Evolutionary conservation across 1,139 yeast species (phyloP), one percentile per base, ranked within the genome.

Genomic region (Nadsonia commutata): DNA sequence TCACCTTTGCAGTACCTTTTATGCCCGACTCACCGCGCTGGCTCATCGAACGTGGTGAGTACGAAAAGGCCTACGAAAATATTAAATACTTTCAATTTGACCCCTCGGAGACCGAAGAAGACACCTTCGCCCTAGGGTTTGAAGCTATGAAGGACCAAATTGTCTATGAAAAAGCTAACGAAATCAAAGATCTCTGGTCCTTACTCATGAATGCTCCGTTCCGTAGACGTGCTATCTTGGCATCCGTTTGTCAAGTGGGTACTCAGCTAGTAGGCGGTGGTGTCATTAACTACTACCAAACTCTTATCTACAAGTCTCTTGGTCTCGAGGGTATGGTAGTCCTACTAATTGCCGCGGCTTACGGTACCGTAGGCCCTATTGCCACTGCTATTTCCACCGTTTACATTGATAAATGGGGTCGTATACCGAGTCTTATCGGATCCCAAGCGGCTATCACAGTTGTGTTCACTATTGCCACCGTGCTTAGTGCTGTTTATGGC

Each of bases 11-110:
- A 58, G 74, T 80, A 76, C 53, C 70, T 42, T 66, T 78, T 56
- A 73, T 80, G 62, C 93, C 93, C 46, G 93, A 82, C 63, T 77
- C 90, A 36, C 86, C 93, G 51, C 73, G 93, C 64, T 82, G 67
- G 65, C 71, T 71, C 59, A 71, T 79, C 49, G 72, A 75, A 50
- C 65, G 59, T 43, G 74, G 70, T 46, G 64, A 65, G 47, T 61
- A 73, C 42, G 81, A 69, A 17, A 72, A 71, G 43, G 90, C 90
- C 31, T 72, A 70, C 62, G 56, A 60, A 45, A 67, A 84, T 23
- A 51, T 52, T 62, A 48, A 82, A 81, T 31, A 60, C 74, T 3
- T 80, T 83, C 84, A 59, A 57, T 46, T 80, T 76, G 58, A 66
- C 78, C 51, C 52, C 77, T 53, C 69, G 71, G 43, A 82, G 80